These are phyloP conservation scores for Coemansia sp. DNA, from an alignment of 192 early-diverging fungal genomes.

Conservation along the genomic window DNA sequence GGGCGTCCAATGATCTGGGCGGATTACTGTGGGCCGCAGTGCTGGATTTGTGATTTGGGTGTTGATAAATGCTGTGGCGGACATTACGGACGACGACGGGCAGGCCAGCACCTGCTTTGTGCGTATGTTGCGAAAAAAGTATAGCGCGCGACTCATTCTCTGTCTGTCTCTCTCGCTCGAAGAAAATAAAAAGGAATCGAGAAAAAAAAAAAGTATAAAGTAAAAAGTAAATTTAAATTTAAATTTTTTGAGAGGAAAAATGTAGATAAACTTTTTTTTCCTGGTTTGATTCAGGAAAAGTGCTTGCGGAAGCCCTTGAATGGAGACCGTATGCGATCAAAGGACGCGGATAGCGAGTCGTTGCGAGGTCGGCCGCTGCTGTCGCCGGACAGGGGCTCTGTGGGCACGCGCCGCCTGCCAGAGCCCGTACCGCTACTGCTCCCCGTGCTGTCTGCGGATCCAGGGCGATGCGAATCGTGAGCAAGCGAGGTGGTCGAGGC, in stretches of 20 bases:
- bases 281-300: constrained; percentile 15
- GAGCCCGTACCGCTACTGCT: neutral
- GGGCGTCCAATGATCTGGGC: constrained; percentile 56
- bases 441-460: constrained; percentile 9
- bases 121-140: constrained; percentile 54
- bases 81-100: constrained; percentile 36
- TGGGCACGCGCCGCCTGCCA: constrained; percentile 19
- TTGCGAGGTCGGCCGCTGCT: constrained; percentile 30
- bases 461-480: constrained; percentile 3
- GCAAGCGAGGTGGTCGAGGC: constrained; percentile 34
- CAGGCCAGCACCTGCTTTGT: constrained; percentile 54
- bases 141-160: constrained; percentile 44
- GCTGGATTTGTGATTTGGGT: constrained; percentile 35
- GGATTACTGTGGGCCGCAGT: constrained; percentile 35
- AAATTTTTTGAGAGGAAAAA: neutral
- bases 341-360: constrained; percentile 49
- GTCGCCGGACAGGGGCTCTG: constrained; percentile 15
- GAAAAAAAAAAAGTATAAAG: neutral
- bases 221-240: neutral
- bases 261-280: neutral
- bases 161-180: too few species aligned
- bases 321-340: constrained; percentile 54
- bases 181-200: neutral
- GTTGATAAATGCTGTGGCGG: constrained; percentile 13
- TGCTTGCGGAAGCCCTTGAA: constrained; percentile 58